These are phyloP conservation scores for Vanilla planifolia DNA, from an alignment of 106 monocot genomes.

Conservation along the genomic window DNA sequence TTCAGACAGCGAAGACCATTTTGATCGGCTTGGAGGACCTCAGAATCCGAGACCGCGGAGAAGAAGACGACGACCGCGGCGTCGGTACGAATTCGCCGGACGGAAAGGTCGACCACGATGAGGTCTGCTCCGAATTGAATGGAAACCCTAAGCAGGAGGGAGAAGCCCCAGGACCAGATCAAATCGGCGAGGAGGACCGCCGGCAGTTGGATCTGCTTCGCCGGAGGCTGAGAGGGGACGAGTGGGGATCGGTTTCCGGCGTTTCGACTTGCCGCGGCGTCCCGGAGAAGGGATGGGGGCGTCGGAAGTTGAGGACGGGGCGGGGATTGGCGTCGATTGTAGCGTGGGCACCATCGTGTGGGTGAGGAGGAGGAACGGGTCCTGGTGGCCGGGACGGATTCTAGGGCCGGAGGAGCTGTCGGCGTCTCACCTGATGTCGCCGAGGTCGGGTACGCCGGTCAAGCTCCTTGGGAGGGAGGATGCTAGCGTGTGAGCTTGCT, in stretches of 20 bases:
- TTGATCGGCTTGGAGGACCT: constrained; percentile 1
- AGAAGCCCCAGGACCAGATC: constrained; percentile 6
- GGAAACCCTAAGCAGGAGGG: constrained; percentile 8
- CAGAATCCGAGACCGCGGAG: neutral
- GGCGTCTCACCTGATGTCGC: constrained; percentile 25
- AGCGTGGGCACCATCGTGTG: constrained; percentile 37
- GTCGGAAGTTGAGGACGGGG: constrained; percentile 15
- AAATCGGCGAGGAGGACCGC: neutral
- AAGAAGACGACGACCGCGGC: constrained; percentile 3
- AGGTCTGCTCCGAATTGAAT: neutral
- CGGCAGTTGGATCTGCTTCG: neutral
- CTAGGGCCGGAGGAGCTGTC: constrained; percentile 24
- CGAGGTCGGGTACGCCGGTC: constrained; percentile 25
- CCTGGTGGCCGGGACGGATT: constrained; percentile 41
- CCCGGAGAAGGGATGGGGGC: constrained; percentile 9
- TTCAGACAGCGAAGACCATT: constrained; percentile 2
- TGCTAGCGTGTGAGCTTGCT: constrained; percentile 23
- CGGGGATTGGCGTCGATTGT: constrained; percentile 20
- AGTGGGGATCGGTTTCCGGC: neutral
- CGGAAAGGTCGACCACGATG: neutral
- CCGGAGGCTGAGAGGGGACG: neutral
- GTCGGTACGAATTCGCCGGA: neutral
- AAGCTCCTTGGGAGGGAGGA: constrained; percentile 24
- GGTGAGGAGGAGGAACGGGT: constrained; percentile 44
- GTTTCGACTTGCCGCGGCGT: too few relatives aligned